Evolutionary conservation across 768 basidiomycete genomes (phyloP), one percentile per base, ranked within the genome.

Genomic region (Rossbeevera mucosa): DNA sequence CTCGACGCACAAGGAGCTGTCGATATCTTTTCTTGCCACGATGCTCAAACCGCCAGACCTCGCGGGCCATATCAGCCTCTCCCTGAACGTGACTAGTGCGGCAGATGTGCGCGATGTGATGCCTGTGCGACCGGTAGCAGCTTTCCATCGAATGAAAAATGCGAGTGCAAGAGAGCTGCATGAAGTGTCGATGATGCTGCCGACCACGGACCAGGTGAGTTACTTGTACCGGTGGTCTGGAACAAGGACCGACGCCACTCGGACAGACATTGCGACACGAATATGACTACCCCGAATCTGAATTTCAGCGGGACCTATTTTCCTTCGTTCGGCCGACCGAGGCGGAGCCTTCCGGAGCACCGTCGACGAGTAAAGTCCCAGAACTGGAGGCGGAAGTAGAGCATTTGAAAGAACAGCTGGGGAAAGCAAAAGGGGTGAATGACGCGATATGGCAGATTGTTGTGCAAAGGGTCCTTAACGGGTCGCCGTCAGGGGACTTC

Each of bases 381-480:
- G 81, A 85, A 59, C 80, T 95, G 1, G 86, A 93, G 68, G 69
- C 72, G 3, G 91, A 96, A 67, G 78, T 93, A 7, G 75, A 74
- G 46, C 71, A 67, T 22, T 68, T 95, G 52, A 80, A 76, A 43
- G 79, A 81, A 43, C 85, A 92, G 55, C 73, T 97, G 6, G 81
- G 81, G 24, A 85, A 83, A 64, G 94, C 94, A 5, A 91, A 93
- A 63, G 82, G 86, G n/a, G 77, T 96, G 53, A 97, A 96, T 60
- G 92, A 96, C 63, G 77, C 80, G 48, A 95, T 96, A 86, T 96
- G 94, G 94, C 86, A 89, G 58, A 81, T 78, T 2, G 80, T 93
- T 1, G 87, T 94, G 25, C 83, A 87, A 57, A 78, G 72, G 42
- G 69, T 84, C 13, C 70, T 86, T 3, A 64, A 31, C 12, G 49